Conservation (phyloP, 139 green algal genomes). For the Picochlorum sp. region DNA sequence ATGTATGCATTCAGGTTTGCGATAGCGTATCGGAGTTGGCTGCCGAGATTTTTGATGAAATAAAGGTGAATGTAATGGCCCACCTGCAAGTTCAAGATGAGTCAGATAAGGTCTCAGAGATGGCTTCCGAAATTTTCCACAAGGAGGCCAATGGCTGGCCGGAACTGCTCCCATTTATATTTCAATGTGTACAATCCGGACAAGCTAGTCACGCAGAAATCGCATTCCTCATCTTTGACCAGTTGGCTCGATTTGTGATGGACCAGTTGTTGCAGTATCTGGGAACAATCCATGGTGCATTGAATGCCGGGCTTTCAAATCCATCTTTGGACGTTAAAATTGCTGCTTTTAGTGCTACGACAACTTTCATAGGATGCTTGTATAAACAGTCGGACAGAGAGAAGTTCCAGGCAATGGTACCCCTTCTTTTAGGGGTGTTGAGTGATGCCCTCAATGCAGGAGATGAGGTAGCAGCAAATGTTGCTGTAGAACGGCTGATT, state of each 20-base stretch:
- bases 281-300: conserved; percentile 34
- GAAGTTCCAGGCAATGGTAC: conserved; percentile 62
- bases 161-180: conserved; percentile 88
- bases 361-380: conserved; percentile 62
- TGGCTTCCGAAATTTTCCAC: conserved; percentile 46
- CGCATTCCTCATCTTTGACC: conserved; percentile 54
- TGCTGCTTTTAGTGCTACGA: conserved; percentile 56
- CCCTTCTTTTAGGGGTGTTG: conserved; percentile 66
- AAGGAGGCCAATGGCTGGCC: conserved; percentile 60
- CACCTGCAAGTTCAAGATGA: background rate
- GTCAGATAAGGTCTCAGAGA: conserved; percentile 48
- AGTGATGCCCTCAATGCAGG: conserved; percentile 45
- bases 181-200: conserved; percentile 54
- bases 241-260: conserved; percentile 63
- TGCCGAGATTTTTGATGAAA: conserved; percentile 25
- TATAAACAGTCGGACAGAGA: conserved; percentile 57
- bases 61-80: background rate
- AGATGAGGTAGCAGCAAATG: conserved; percentile 63
- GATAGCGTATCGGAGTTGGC: conserved; percentile 78
- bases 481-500: conserved; percentile 89
- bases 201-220: conserved; percentile 36
- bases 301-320: conserved; percentile 34
- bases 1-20: too few species aligned
- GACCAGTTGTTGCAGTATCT: conserved; percentile 52
- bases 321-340: conserved; percentile 37